These are phyloP conservation scores for Agaricus subrufescens DNA, from an alignment of 768 basidiomycete species.

Conservation along the genomic window DNA sequence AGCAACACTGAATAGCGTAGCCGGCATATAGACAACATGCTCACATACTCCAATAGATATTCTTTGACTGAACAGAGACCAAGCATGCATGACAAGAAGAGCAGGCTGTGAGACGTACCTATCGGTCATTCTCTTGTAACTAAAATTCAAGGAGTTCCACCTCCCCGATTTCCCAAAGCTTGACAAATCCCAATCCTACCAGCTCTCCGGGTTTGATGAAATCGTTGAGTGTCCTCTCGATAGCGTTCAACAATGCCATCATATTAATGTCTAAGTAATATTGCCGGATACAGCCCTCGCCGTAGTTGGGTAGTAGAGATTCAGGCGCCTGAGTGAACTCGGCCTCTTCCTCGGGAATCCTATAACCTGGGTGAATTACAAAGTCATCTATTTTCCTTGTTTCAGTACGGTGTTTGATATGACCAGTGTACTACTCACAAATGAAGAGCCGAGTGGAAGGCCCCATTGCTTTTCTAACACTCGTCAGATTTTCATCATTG, in stretches of 20 bases:
- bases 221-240: slow-evolving; percentile 37
- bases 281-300: slow-evolving; percentile 30
- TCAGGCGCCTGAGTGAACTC: slow-evolving; percentile 27
- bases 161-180: slow-evolving; percentile 27
- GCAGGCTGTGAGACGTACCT: too few relatives aligned
- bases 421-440: slow-evolving; percentile 18
- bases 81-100: too few relatives aligned
- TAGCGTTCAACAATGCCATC: slow-evolving; percentile 34
- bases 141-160: slow-evolving; percentile 24
- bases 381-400: slow-evolving; percentile 27
- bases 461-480: slow-evolving; percentile 29
- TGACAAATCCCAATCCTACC: slow-evolving; percentile 24
- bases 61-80: too few relatives aligned
- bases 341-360: slow-evolving; percentile 1
- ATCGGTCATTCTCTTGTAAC: too few relatives aligned
- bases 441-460: slow-evolving; percentile 30
- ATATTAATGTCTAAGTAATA: slow-evolving; percentile 43
- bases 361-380: slow-evolving; percentile 24
- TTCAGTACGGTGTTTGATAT: neutral
- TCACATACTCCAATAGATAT: too few relatives aligned
- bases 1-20: too few relatives aligned
- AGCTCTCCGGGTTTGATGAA: slow-evolving; percentile 29
- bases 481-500: slow-evolving; percentile 27
- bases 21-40: too few relatives aligned
- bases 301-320: slow-evolving; percentile 44